A percentile compares a stretch with the other conserved stretches of the same genome.
Conservation (phyloP, 108 stramenopile species). For the Bacterosira constricta region DNA sequence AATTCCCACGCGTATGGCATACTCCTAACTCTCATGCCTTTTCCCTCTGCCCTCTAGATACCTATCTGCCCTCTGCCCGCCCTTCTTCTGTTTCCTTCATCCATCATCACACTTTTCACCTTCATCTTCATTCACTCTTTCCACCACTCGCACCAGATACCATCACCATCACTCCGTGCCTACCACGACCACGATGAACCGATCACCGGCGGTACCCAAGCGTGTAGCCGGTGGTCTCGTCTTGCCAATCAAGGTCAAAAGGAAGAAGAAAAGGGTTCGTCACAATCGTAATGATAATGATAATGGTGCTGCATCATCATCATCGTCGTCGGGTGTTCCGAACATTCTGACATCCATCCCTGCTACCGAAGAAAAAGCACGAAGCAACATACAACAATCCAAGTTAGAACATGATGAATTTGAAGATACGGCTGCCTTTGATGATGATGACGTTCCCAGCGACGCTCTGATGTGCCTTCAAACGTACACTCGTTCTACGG, state of each 20-base stretch:
- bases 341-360: slow-evolving; percentile 22
- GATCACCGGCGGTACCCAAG: slow-evolving; percentile 2
- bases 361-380: not conserved
- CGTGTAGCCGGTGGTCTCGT: slow-evolving; percentile 29
- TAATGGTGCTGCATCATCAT: not conserved
- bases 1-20: no score
- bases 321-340: not conserved
- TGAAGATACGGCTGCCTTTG: not conserved
- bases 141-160: no score
- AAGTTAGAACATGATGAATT: not conserved
- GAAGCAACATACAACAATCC: not conserved
- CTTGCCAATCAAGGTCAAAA: slow-evolving; percentile 5
- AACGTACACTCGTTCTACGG: slow-evolving; percentile 17
- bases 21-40: not conserved
- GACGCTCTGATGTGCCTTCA: slow-evolving; percentile 39
- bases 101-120: not conserved
- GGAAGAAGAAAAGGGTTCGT: slow-evolving; percentile 2
- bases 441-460: slow-evolving; percentile 8
- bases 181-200: no score
- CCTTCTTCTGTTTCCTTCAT: not conserved
- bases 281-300: not conserved
- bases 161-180: no score
- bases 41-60: not conserved
- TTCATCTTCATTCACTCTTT: no score
- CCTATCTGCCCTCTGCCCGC: no score